A percentile compares a stretch with the other conserved stretches of the same genome.
phyloP scores from a whole-genome alignment of 2,329 filamentous ascomycete species.

The Exophiala bonariae region DNA sequence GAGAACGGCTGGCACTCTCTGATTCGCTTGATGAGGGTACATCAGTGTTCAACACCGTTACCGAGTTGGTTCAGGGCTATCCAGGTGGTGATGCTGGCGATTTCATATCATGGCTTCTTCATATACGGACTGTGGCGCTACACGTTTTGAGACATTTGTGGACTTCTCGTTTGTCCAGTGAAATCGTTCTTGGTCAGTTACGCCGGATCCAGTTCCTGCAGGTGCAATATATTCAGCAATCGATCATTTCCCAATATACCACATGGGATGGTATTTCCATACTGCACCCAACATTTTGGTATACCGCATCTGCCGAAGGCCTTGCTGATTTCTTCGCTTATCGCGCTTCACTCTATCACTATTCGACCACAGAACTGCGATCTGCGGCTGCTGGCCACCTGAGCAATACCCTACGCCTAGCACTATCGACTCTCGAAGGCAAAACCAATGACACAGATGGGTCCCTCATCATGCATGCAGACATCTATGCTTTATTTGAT shows the following conservation, averaged over 20 bases:
- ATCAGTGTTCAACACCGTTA: conserved; percentile 81
- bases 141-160: conserved; percentile 79
- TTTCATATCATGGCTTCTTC: conserved; percentile 68
- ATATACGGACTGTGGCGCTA: conserved; percentile 67
- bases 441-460: conserved; percentile 66
- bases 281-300: conserved; percentile 64
- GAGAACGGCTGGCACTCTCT: conserved; percentile 48
- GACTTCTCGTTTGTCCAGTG: conserved; percentile 75
- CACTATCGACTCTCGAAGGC: conserved; percentile 71
- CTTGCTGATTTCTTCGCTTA: conserved; percentile 76
- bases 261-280: conserved; percentile 72
- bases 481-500: conserved; percentile 90
- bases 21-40: conserved; percentile 67
- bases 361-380: conserved; percentile 81
- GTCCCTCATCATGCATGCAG: conserved; percentile 66
- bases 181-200: conserved; percentile 75
- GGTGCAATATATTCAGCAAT: conserved; percentile 69
- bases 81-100: conserved; percentile 62
- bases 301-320: conserved; percentile 65
- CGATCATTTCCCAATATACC: conserved; percentile 67
- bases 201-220: conserved; percentile 79
- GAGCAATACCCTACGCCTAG: conserved; percentile 67
- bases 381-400: conserved; percentile 69
- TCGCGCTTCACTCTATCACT: conserved; percentile 77
- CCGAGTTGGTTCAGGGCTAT: conserved; percentile 69